A percentile compares a stretch with the other conserved stretches of the same genome.
Evolutionary conservation across 805 yeast species (phyloP).

Genomic region (Cyberlindnera galapagoensis): DNA sequence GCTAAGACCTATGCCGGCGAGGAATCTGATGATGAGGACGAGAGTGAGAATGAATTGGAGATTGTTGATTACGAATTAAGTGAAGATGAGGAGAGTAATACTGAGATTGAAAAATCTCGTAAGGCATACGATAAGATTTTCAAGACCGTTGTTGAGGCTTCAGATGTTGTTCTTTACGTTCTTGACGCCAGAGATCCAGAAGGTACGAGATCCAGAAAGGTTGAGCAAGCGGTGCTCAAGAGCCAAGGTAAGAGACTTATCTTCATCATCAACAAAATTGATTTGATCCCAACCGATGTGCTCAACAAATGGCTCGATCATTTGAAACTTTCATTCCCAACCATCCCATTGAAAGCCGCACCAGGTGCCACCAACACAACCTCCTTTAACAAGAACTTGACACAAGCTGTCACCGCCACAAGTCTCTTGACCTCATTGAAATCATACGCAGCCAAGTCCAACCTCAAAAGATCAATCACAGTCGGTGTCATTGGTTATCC

Average conservation of each 20-base stretch:
- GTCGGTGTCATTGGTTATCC: constrained; percentile 98
- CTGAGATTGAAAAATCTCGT: constrained; percentile 65
- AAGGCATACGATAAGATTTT: constrained; percentile 92
- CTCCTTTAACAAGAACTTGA: constrained; percentile 67
- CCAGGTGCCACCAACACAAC: constrained; percentile 64
- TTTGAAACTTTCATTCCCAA: constrained; percentile 80
- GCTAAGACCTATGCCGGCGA: constrained; percentile 71
- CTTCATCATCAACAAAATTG: constrained; percentile 84
- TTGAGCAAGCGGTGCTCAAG: constrained; percentile 83
- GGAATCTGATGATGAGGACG: constrained; percentile 33
- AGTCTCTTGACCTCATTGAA: constrained; percentile 76
- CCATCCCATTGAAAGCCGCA: constrained; percentile 81
- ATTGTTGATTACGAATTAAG: constrained; percentile 44
- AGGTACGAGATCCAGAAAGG: constrained; percentile 84
- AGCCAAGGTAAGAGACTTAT: constrained; percentile 79
- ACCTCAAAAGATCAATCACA: constrained; percentile 80
- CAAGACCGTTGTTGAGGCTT: constrained; percentile 84
- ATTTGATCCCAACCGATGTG: constrained; percentile 80
- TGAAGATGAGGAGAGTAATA: constrained; percentile 36
- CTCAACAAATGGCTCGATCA: constrained; percentile 79
- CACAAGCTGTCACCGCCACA: constrained; percentile 64
- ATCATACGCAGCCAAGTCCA: constrained; percentile 75
- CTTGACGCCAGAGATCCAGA: constrained; percentile 97
- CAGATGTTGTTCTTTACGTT: constrained; percentile 91
- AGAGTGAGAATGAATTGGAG: constrained; percentile 38